phyloP scores from a whole-genome alignment of 352 stramenopile genomes.

The Blastocystis sp. region DNA sequence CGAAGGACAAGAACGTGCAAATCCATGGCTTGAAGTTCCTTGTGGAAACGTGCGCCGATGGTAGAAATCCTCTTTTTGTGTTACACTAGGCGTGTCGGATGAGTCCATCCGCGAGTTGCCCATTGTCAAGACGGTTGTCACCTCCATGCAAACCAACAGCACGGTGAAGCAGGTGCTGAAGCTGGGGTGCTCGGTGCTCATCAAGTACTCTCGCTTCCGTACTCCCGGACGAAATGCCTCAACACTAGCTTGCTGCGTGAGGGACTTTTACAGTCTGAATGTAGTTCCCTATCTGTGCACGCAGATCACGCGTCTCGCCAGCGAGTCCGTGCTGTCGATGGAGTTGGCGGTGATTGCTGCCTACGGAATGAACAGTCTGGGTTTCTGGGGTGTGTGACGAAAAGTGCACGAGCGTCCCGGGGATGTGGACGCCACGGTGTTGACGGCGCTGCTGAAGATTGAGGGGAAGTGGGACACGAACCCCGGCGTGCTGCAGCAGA shows the following conservation, averaged over 20 bases:
- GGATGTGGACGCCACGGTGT: neutral
- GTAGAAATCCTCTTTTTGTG: neutral
- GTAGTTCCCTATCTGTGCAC: conserved; percentile 31
- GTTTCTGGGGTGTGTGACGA: neutral
- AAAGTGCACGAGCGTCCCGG: neutral
- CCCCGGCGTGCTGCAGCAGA: conserved; percentile 9
- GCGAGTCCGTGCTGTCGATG: conserved; percentile 48
- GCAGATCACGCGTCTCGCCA: conserved; percentile 55
- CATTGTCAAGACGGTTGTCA: conserved; percentile 13
- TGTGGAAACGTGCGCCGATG: neutral
- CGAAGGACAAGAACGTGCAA: conserved; percentile 33
- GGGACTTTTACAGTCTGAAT: neutral
- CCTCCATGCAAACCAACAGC: conserved; percentile 39
- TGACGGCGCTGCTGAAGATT: conserved; percentile 8
- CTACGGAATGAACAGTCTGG: neutral
- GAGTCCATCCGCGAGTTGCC: neutral
- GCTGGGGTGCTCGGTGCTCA: conserved; percentile 35
- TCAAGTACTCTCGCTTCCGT: conserved; percentile 48
- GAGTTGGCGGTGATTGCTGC: conserved; percentile 43
- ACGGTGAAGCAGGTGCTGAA: conserved; percentile 48
- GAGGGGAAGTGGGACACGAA: conserved; percentile 25
- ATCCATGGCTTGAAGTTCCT: conserved; percentile 22
- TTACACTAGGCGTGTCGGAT: conserved; percentile 4
- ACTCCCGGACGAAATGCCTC: neutral
- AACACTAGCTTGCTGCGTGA: conserved; percentile 30